Base-by-base conservation (phyloP, 2,329 filamentous ascomycete genomes). In the Fusarium domesticum region DNA sequence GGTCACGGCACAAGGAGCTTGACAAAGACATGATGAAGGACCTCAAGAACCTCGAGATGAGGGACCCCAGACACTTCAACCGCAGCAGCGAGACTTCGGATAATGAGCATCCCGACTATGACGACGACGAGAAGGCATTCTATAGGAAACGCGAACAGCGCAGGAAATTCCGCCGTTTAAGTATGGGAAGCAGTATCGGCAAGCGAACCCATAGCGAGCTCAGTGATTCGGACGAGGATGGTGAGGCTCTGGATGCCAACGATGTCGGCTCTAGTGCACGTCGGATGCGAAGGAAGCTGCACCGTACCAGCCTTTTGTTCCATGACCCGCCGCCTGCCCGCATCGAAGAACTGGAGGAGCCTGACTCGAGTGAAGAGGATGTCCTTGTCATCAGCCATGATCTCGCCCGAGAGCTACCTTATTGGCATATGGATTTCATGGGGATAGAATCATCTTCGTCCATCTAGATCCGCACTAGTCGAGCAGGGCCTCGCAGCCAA, bases 171-270 rank as follows among this genome's bases (percentile, higher is more conserved):
- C 70, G 70, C 32, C 67, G 76, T 18, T 70, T 75, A 59, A 77
- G 71, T 40, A 71, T 73, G 53, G 75, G 75, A 36, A 78, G 75
- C 53, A 78, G 74, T 60, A 73, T 78, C 42, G 73, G 74, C 51
- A 79, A 79, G 64, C 69, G 76, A 30, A 77, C 74, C 18, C 72
- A 77, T 51, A 76, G 70, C 56, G 76, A 78, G 57, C 70, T 76
- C 43, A 76, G 73, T 58, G 76, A 76, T 49, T 73, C 72, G 7
- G 75, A 76, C 47, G 63, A 69, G 44, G 64, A 70, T 11, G 68
- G 68, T 33, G 58, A 67, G 12, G 64, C 64, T 15, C 62, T 67
- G 31, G 72, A 75, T 30, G 65, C 64, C 42, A 67, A 69, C 40
- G 66, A 70, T 16, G 67, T 67, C 8, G 74, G 72, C 12, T 74